Base-by-base conservation (phyloP, 306 rosid genomes). In the Sophora flavescens region DNA sequence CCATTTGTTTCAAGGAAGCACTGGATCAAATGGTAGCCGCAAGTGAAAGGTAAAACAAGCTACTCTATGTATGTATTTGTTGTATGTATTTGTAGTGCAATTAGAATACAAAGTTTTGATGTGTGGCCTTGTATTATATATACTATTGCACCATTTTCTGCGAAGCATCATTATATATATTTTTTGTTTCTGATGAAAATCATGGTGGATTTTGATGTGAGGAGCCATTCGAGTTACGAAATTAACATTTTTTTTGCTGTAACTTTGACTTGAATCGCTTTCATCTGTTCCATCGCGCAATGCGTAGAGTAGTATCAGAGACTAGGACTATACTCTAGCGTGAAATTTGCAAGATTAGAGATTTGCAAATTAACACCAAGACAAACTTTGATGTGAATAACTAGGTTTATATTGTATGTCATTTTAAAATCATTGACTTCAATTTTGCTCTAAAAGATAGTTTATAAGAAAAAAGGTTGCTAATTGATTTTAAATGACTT, bases 21-120 rank as follows among this genome's bases (percentile, higher is more conserved):
- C 78, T 45, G 93, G 89, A 80, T 85, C 92, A 12, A 62, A 74
- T 36, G 88, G 91, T 80, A 85, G 89, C 86, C 78, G 89, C 82
- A 92, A 83, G 77, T 82, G 84, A 87, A 87, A 71, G 85, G 78
- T 62, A 72, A 70, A 48, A 35, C 80, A n/a, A 26, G 50, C 36
- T 52, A 26, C 32, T 82, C 82, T 87, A 76, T 78, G 68, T 86
- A 84, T 54, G 72, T 54, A 84, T 77, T 56, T 59, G 35, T 75
- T 78, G 68, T 86, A 84, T 54, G 72, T 54, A 84, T 77, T 56
- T 59, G 35, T 75, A 42, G 77, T 87, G 86, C 59, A 53, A 57
- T 70, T 85, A 75, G 70, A 61, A 56, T 68, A 56, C 57, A 47
- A 26, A 71, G 75, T 77, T 85, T 79, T 82, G 33, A 52, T 70